Conservation (phyloP, 108 stramenopile species). For the Bacterosira constricta region DNA sequence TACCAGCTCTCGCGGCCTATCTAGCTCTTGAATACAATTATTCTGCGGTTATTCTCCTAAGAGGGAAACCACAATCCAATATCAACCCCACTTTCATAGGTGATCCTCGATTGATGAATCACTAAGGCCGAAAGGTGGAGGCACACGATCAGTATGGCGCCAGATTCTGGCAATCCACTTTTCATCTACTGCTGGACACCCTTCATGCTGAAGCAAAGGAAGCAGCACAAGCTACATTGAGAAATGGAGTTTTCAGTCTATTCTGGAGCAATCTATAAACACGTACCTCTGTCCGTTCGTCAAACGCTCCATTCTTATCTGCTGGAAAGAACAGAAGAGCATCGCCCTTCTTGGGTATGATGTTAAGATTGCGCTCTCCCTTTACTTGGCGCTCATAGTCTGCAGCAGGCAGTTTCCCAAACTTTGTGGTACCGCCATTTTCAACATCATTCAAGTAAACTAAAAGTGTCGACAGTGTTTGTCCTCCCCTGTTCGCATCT, state of each 20-base stretch:
- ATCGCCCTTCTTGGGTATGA: constrained; percentile 70
- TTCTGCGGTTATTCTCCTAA: too few species aligned
- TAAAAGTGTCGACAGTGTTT: constrained; percentile 75
- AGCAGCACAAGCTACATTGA: too few species aligned
- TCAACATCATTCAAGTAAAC: constrained; percentile 84
- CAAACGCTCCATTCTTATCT: constrained; percentile 70
- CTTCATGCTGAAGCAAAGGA: too few species aligned
- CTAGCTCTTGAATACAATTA: too few species aligned
- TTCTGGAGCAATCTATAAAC: too few species aligned
- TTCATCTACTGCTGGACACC: constrained; percentile 73
- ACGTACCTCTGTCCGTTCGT: constrained; percentile 80
- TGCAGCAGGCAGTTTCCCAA: constrained; percentile 55
- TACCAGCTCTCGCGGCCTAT: too few species aligned
- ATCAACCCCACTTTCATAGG: too few species aligned
- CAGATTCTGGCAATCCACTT: constrained; percentile 88
- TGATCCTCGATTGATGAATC: constrained; percentile 33
- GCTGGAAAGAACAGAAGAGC: constrained; percentile 86
- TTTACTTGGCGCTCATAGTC: constrained; percentile 22
- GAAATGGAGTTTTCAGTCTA: too few species aligned
- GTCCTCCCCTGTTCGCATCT: constrained; percentile 81
- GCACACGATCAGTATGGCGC: constrained; percentile 65
- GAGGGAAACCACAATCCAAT: too few species aligned
- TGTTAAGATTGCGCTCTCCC: constrained; percentile 51
- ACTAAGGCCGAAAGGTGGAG: constrained; percentile 75
- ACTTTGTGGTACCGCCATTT: constrained; percentile 75